phyloP scores from a whole-genome alignment of 495 filamentous ascomycete species.

The Penicillium verhagenii region DNA sequence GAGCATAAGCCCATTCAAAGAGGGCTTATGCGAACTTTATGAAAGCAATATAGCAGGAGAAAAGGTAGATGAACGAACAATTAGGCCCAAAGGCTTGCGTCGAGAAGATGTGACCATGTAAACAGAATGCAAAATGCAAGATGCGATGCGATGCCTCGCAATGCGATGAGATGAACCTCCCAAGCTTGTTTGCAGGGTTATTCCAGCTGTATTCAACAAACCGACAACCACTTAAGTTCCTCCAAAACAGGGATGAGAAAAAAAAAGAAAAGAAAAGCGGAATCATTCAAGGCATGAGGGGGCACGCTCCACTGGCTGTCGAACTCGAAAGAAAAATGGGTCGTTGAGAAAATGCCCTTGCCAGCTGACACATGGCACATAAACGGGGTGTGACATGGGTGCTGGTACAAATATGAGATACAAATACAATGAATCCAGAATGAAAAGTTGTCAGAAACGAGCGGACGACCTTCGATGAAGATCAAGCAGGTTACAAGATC shows the following conservation, averaged over 20 bases:
- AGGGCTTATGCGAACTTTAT: not conserved
- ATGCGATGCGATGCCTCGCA: not conserved
- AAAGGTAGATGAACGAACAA: conserved; percentile 17
- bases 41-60: not conserved
- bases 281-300: conserved; percentile 1
- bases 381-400: not conserved
- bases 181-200: not conserved
- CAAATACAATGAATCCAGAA: conserved; percentile 1
- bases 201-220: not conserved
- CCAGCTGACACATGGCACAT: not conserved
- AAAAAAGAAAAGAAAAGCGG: not conserved
- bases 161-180: not conserved
- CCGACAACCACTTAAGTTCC: not conserved
- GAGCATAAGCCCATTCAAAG: not conserved
- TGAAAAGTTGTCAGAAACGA: conserved; percentile 9
- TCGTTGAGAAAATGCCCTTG: conserved; percentile 4
- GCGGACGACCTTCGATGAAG: conserved; percentile 20
- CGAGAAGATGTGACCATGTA: conserved; percentile 20
- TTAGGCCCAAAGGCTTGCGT: conserved; percentile 16
- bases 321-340: conserved; percentile 4
- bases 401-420: conserved; percentile 13
- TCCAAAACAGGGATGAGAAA: not conserved
- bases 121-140: conserved; percentile 5
- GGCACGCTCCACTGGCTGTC: conserved; percentile 3
- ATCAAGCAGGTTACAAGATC: conserved; percentile 10